Evolutionary conservation across 805 yeast genomes (phyloP), one percentile per base, ranked within the genome.

Genomic region (Sugiyamaella valdiviana): DNA sequence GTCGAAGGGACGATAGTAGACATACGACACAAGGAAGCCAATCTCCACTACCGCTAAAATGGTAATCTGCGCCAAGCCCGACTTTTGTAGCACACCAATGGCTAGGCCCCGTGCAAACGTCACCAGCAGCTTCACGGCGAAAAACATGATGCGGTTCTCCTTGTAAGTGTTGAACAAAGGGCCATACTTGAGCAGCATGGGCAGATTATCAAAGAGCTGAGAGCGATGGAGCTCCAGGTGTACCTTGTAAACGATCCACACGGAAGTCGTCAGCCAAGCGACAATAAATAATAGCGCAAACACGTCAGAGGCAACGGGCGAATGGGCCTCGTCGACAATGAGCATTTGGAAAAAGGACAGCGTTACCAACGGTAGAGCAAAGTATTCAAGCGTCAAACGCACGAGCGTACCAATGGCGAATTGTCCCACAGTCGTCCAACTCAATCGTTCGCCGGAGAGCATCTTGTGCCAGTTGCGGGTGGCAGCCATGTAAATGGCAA

Each of bases 51-150:
- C 44, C 4, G 65, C 63, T 20, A 66, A 54, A 2, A 66, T 32
- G 0, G 56, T 49, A n/a, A 66, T 49, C 45, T 66, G 70, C 1
- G 70, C 69, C 5, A 60, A 46, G 6, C 70, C 70, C 1, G 67
- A 61, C 5, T 44, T 42, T 45, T 66, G 69, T 6, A 60, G 42
- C 2, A 57, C 65, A 1, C 70, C 70, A 40, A 66, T 46, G 2
- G 60, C 49, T 20, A 66, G 21, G 5, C 67, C 69, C 15, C 65
- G 59, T 10, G 59, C 24, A 20, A 64, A 49, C n/a, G 54, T 57
- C 19, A 45, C 42, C 2, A 46, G 40, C 6, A 62, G 47, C 23
- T 54, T 59, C 6, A 51, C 52, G 14, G 44, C 41, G 37, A 51
- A 44, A 42, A 56, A 56, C 39, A 48, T 19, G 6, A 55, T 46